Base-by-base conservation (phyloP, 2,329 filamentous ascomycete species). In the Chaetomiaceae sp. region DNA sequence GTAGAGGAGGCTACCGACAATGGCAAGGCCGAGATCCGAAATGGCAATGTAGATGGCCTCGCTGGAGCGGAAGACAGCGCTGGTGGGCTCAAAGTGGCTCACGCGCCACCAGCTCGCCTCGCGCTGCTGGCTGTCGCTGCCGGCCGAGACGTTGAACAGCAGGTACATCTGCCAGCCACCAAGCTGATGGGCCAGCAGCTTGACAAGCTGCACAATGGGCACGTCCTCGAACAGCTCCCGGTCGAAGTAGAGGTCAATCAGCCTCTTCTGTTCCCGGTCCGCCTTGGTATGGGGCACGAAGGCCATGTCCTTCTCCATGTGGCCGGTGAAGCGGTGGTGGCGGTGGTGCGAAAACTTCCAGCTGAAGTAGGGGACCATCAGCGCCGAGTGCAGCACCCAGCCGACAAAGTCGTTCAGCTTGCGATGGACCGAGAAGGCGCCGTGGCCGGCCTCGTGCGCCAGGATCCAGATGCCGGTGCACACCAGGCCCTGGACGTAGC, bases 311-410 rank as follows among this genome's bases (percentile, higher is more conserved):
- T 82, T 83, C 54, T 83, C 77, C 72, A 86, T 82, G 71, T 87
- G 79, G 59, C 82, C 82, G 40, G 82, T 83, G 69, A 81, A 85
- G 60, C 79, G 80, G 71, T 89, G 86, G 69, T 89, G 86, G 47
- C 84, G 79, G 55, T 79, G 77, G 68, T 89, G 86, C 29, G 80
- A 84, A 66, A 82, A 83, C 71, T 86, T 83, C 85, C 85, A 89
- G 45, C 80, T 83, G 72, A 87, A 88, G 72, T 84, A 89, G 3
- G 86, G 86, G 2, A 86, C 84, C 57, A 85, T 68, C 36, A 88
- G 75, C 55, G 78, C 73, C 6, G 81, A 85, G 75, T 89, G 85
- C n/a, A 83, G 69, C 45, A 78, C 66, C 74, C 83, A 85, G 55
- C 85, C 85, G 52, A 83, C 72, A 15, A 76, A 66, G 63, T 85